Base-by-base conservation (phyloP, 1,139 yeast genomes). In the Taphrina sp. region DNA sequence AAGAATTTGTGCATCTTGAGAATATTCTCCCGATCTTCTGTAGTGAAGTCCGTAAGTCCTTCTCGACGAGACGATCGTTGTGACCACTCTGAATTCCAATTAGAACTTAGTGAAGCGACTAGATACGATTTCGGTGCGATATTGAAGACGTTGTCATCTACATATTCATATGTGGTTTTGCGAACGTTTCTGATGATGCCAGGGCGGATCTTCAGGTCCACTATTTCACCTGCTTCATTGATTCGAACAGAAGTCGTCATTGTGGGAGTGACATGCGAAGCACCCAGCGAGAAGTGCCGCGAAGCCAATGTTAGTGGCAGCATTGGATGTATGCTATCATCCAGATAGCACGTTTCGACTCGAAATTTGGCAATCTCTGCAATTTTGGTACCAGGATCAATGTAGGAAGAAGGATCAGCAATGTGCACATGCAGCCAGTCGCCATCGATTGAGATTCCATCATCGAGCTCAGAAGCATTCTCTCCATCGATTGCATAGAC, bases 381-480 rank as follows among this genome's bases (percentile, higher is more conserved):
- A n/a, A 83, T 63, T 0, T 72, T 69, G 1, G 82, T 76, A 3
- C 70, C 65, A 1, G 80, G 78, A 16, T 69, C 68, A 22, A 81
- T 69, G 64, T 74, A 81, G 0, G 94, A 82, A 0, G 88, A 76
- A 0, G 97, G 97, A 66, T 90, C 92, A 1, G 98, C 97, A 59
- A 92, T 80, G 69, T 86, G 96, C 5, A 88, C 75, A 31, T 83
- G 78, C 3, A 90, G 65, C 65, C 65, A 61, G 0, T 68, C 70
- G 1, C 64, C 66, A 36, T 73, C 72, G 17, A 92, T 71, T 0
- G 95, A 81, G 24, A 92, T 76, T 44, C 97, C 98, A 69, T 92
- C 98, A 68, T 92, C 98, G 60, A 92, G 85, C 69, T 92, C 98
- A 63, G 85, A 84, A 0, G 97, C 96, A 41, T 76, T 76, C 10